Percentiles rank a stretch among this genome's conserved stretches.
phyloP scores from a whole-genome alignment of 441 rosid species.

The Erysimum cheiri region DNA sequence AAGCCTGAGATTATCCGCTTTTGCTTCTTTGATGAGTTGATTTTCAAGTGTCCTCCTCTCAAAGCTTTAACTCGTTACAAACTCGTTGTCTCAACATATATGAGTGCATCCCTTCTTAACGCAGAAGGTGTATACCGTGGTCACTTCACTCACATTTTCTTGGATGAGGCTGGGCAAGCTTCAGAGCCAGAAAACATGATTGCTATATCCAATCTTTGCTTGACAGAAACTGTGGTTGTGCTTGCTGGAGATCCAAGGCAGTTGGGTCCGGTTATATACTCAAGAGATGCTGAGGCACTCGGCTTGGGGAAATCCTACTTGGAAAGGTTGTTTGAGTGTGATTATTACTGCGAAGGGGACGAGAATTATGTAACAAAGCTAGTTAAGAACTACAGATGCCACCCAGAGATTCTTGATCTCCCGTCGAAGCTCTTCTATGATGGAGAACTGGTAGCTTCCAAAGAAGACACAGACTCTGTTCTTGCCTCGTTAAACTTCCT shows the following conservation, averaged over 20 bases:
- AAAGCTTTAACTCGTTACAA: conserved; percentile 54
- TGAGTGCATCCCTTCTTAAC: conserved; percentile 73
- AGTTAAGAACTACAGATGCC: conserved; percentile 79
- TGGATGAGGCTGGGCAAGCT: conserved; percentile 97
- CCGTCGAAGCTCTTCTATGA: conserved; percentile 83
- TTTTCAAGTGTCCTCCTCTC: conserved; percentile 66
- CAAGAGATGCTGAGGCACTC: conserved; percentile 60
- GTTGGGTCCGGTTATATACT: conserved; percentile 85
- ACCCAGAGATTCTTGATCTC: conserved; percentile 79
- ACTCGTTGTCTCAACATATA: conserved; percentile 76
- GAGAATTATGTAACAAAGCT: conserved; percentile 74
- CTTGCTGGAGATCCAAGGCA: conserved; percentile 98
- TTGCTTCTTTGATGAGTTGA: conserved; percentile 59
- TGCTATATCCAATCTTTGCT: conserved; percentile 66
- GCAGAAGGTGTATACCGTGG: conserved; percentile 65
- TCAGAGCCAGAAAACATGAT: conserved; percentile 96
- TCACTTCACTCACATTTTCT: conserved; percentile 87
- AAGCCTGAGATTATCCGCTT: conserved; percentile 54
- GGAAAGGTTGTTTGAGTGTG: conserved; percentile 74
- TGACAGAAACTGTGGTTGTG: conserved; percentile 70
- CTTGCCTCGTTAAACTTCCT: conserved; percentile 54
- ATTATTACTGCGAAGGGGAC: conserved; percentile 55
- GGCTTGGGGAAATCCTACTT: conserved; percentile 82
- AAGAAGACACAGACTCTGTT: conserved; percentile 55
- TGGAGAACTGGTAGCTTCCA: conserved; percentile 79